Evolutionary conservation across 768 basidiomycete genomes (phyloP).

Genomic region (Kwoniella sp.): DNA sequence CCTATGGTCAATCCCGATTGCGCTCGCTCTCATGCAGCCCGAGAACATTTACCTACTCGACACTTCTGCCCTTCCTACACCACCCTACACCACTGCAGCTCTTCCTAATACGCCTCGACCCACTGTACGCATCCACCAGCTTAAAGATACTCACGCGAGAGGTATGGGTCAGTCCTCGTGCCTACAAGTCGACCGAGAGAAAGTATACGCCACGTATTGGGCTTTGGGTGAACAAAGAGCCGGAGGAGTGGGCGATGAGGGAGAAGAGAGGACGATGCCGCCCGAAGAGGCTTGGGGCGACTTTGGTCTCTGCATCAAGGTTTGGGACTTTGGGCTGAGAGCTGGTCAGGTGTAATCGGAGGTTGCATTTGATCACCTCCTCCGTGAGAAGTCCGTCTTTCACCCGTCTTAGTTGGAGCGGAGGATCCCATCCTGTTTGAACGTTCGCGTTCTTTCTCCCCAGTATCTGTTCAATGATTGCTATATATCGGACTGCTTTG

Average conservation of each 20-base stretch:
- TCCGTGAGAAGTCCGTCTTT: too few relatives aligned
- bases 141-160: constrained; percentile 7
- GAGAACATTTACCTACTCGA: constrained; percentile 25
- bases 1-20: too few relatives aligned
- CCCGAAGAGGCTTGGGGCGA: constrained; percentile 15
- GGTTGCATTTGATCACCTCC: background rate
- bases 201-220: constrained; percentile 29
- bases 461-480: too few relatives aligned
- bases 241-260: constrained; percentile 15
- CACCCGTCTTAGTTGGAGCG: too few relatives aligned
- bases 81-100: constrained; percentile 8
- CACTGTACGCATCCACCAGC: background rate
- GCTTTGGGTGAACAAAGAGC: constrained; percentile 21
- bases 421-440: too few relatives aligned
- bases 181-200: constrained; percentile 29
- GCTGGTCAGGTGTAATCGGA: background rate
- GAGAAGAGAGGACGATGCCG: constrained; percentile 14
- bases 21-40: background rate
- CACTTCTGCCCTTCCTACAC: constrained; percentile 17
- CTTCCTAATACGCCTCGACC: background rate
- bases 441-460: too few relatives aligned
- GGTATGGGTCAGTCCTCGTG: constrained; percentile 28
- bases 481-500: too few relatives aligned
- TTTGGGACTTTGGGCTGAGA: constrained; percentile 30
- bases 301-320: constrained; percentile 29